Conservation (phyloP, 345 rosid genomes). For the Citrus australasica region DNA sequence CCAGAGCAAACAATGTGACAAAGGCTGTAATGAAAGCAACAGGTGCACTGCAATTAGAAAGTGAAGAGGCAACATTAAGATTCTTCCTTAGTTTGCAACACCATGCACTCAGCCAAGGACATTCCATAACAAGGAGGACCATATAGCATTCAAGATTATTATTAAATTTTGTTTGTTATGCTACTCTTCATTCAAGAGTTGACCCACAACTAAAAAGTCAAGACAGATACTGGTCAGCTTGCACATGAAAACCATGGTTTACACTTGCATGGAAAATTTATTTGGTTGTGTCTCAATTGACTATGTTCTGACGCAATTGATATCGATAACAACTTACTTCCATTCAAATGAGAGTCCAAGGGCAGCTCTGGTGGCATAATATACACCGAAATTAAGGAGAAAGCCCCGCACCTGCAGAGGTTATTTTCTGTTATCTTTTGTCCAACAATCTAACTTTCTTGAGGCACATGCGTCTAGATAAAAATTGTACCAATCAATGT, state of each 20-base stretch:
- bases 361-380: slow-evolving; percentile 89
- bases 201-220: neutral
- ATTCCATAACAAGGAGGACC: neutral
- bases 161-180: neutral
- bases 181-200: neutral
- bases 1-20: slow-evolving; percentile 85
- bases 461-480: slow-evolving; percentile 3
- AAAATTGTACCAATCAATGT: neutral
- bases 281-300: slow-evolving; percentile 3
- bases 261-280: neutral
- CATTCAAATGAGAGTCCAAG: slow-evolving; percentile 90
- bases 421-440: slow-evolving; percentile 5
- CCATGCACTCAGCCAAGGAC: neutral
- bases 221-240: neutral
- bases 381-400: slow-evolving; percentile 94
- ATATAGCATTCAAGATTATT: neutral
- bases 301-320: slow-evolving; percentile 2
- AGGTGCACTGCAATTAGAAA: slow-evolving; percentile 61
- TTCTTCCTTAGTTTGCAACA: neutral
- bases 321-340: slow-evolving; percentile 48
- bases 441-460: neutral
- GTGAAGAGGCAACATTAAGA: slow-evolving; percentile 14
- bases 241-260: neutral
- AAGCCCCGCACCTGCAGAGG: slow-evolving; percentile 81
- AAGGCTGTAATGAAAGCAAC: slow-evolving; percentile 96